Conservation (phyloP, 768 basidiomycete genomes). For the Xerocomellus intermedius region DNA sequence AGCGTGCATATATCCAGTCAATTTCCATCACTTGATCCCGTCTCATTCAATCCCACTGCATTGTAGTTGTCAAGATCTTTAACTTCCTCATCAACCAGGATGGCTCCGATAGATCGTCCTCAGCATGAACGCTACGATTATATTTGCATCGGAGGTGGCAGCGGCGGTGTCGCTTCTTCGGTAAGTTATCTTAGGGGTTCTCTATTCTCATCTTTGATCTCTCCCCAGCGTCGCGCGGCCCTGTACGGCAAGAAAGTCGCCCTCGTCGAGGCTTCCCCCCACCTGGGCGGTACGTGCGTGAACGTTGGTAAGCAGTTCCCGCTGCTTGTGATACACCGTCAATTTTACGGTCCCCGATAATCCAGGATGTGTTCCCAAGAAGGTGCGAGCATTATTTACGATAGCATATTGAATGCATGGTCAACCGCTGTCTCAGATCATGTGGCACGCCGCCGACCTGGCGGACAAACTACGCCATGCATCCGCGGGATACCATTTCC, state of each 20-base stretch:
- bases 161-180: constrained; percentile 86
- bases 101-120: constrained; percentile 73
- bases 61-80: constrained; percentile 49
- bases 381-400: constrained; percentile 43
- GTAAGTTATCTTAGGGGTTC: constrained; percentile 43
- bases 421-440: constrained; percentile 55
- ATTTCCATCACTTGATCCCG: constrained; percentile 3
- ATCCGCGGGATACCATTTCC: constrained; percentile 68
- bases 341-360: constrained; percentile 8
- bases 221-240: constrained; percentile 80
- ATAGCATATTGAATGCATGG: neutral
- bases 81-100: constrained; percentile 41
- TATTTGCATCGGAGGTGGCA: constrained; percentile 90
- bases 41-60: neutral
- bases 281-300: constrained; percentile 94
- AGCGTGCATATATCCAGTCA: neutral
- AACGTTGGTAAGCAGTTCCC: constrained; percentile 75
- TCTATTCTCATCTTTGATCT: neutral
- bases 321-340: neutral
- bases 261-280: constrained; percentile 71
- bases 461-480: constrained; percentile 83
- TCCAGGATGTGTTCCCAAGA: constrained; percentile 95
- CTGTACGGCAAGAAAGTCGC: constrained; percentile 93
- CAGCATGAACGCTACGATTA: constrained; percentile 73
- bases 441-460: constrained; percentile 96